Conservation (phyloP, 2,329 filamentous ascomycete species). For the Chaetomium olivaceum region DNA sequence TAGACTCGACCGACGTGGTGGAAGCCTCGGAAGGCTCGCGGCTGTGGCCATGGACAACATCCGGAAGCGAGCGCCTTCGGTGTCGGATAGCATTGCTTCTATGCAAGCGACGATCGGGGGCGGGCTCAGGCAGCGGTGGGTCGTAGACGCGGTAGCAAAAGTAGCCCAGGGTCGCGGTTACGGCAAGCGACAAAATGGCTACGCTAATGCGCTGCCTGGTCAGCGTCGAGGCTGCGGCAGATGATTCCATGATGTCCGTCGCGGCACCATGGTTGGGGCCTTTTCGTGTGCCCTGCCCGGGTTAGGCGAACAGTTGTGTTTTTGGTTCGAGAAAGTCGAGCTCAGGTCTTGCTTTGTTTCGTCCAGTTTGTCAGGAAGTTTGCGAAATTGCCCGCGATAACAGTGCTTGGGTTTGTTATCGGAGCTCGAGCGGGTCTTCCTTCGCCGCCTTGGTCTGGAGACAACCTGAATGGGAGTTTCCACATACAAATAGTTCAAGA, state of each 20-base stretch:
- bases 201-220: conserved; percentile 58
- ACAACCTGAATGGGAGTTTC: too few relatives aligned
- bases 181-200: conserved; percentile 55
- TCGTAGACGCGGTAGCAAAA: conserved; percentile 51
- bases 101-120: conserved; percentile 50
- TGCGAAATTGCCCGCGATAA: neutral
- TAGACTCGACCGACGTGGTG: conserved; percentile 45
- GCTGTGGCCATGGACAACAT: conserved; percentile 22
- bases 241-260: conserved; percentile 34
- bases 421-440: neutral
- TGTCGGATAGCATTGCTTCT: conserved; percentile 69
- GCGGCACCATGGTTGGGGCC: conserved; percentile 26
- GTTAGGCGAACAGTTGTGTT: neutral
- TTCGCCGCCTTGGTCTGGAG: too few relatives aligned
- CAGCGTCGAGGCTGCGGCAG: conserved; percentile 53
- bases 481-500: too few relatives aligned
- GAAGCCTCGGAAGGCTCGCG: conserved; percentile 41
- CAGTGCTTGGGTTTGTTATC: neutral
- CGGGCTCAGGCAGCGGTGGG: conserved; percentile 31
- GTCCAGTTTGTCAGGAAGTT: neutral
- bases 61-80: conserved; percentile 32
- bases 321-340: neutral
- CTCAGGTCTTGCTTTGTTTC: neutral
- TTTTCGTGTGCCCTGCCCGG: neutral
- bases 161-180: conserved; percentile 59